Base-by-base conservation (phyloP, 176 grass and related monocot genomes). In the Triticum monococcum region DNA sequence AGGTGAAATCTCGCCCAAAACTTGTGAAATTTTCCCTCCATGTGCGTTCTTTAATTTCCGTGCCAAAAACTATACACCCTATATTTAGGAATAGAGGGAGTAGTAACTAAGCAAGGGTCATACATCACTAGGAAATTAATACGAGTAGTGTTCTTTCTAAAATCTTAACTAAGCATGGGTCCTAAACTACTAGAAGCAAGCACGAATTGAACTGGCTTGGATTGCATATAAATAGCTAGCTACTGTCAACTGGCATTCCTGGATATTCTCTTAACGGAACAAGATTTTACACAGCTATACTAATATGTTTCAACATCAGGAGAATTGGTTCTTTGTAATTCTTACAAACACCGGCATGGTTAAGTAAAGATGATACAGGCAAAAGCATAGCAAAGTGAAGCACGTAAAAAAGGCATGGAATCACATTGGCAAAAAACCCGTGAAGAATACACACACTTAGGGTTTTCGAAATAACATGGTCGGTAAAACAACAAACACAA, bases 51-150 rank as follows among this genome's bases (percentile, higher is more conserved):
- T n/a, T n/a, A n/a, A n/a, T n/a, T n/a, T n/a, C n/a, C n/a, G n/a
- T n/a, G n/a, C n/a, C n/a, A n/a, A n/a, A n/a, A n/a, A n/a, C n/a
- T n/a, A n/a, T n/a, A n/a, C n/a, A n/a, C n/a, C n/a, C n/a, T n/a
- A n/a, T n/a, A n/a, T n/a, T n/a, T n/a, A n/a, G n/a, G n/a, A n/a
- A n/a, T n/a, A n/a, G n/a, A n/a, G n/a, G n/a, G n/a, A n/a, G n/a
- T n/a, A n/a, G 72, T 38, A 41, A 43, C 9, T 41, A 79, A 83
- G 23, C 23, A 60, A 25, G 14, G 5, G 62, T 70, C 25, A 24
- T 35, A 59, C 77, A 86, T 86, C 80, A 87, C 48, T 87, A 82
- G 40, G 77, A 67, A 52, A 78, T 86, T 79, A 37, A 54, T 56
- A 78, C 23, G 0, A 17, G 36, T 75, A 50, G 28, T 67, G 25